These are phyloP conservation scores for Haematococcus lacustris DNA, from an alignment of 139 green algal species.

Conservation along the genomic window DNA sequence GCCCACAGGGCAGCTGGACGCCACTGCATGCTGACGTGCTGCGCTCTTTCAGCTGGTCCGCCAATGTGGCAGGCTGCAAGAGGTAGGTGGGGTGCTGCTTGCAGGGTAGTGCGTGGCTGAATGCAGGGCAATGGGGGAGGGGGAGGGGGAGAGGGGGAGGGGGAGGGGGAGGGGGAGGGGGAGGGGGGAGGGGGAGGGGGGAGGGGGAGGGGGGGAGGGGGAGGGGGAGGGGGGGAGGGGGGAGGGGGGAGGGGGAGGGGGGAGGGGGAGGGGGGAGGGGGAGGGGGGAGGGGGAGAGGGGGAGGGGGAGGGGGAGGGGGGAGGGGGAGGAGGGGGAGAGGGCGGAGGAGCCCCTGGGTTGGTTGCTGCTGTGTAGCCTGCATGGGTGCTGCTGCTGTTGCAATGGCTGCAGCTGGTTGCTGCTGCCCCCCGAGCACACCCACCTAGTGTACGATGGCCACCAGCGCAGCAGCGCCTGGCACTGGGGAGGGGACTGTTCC, in stretches of 20 bases:
- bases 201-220: no score
- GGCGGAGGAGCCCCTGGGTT: neutral
- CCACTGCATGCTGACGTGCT: slow-evolving; percentile 84
- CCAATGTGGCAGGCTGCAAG: slow-evolving; percentile 68
- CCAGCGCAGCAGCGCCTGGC: slow-evolving; percentile 11
- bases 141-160: no score
- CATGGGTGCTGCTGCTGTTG: slow-evolving; percentile 12
- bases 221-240: no score
- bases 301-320: neutral
- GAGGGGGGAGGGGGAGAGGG: no score
- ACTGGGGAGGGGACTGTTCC: slow-evolving; percentile 14
- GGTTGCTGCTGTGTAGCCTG: neutral
- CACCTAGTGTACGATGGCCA: slow-evolving; percentile 31
- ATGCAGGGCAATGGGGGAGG: no score
- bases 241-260: no score
- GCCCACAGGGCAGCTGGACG: slow-evolving; percentile 63
- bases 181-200: no score
- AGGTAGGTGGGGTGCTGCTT: slow-evolving; percentile 11
- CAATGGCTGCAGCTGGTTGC: slow-evolving; percentile 51
- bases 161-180: no score
- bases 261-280: no score
- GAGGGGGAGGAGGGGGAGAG: neutral
- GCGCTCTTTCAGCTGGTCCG: slow-evolving; percentile 71
- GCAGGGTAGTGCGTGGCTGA: no score
- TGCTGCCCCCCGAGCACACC: slow-evolving; percentile 60